These are phyloP conservation scores for Orbilia blumenaviensis DNA, from an alignment of 2,329 filamentous ascomycete species.

Conservation along the genomic window DNA sequence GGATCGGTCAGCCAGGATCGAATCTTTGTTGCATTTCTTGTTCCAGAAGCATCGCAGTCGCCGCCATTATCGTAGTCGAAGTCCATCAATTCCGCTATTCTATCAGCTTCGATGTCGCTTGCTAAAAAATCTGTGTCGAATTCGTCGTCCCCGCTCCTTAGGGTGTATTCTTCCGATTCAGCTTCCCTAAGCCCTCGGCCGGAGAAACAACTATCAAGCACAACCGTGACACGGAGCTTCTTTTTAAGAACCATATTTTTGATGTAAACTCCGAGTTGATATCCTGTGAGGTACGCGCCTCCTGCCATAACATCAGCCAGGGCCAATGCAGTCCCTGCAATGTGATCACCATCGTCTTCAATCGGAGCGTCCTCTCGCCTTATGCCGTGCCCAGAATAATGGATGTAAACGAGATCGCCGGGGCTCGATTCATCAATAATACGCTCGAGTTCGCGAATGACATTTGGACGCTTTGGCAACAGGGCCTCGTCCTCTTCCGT, in stretches of 20 bases:
- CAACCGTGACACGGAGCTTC: constrained; percentile 1
- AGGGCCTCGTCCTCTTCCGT: neutral
- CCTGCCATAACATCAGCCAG: constrained; percentile 24
- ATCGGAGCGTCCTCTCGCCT: neutral
- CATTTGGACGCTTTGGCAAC: neutral
- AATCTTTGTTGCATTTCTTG: neutral
- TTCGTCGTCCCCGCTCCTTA: neutral
- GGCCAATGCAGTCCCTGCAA: constrained; percentile 14
- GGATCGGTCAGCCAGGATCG: constrained; percentile 26
- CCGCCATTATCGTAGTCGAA: neutral
- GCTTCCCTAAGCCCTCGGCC: constrained; percentile 5
- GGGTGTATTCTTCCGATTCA: neutral
- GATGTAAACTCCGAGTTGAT: constrained; percentile 3
- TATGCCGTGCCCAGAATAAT: constrained; percentile 35
- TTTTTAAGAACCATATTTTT: constrained; percentile 20
- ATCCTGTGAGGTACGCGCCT: constrained; percentile 25
- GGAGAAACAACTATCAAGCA: constrained; percentile 42
- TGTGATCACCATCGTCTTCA: neutral
- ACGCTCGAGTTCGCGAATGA: neutral
- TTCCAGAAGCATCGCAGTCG: neutral
- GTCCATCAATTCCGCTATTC: neutral
- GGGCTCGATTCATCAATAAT: constrained; percentile 1
- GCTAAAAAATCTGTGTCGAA: neutral
- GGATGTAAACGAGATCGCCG: constrained; percentile 25
- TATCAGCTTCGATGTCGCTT: neutral